Evolutionary conservation across 257 asterid genomes (phyloP).

Genomic region (Striga asiatica): DNA sequence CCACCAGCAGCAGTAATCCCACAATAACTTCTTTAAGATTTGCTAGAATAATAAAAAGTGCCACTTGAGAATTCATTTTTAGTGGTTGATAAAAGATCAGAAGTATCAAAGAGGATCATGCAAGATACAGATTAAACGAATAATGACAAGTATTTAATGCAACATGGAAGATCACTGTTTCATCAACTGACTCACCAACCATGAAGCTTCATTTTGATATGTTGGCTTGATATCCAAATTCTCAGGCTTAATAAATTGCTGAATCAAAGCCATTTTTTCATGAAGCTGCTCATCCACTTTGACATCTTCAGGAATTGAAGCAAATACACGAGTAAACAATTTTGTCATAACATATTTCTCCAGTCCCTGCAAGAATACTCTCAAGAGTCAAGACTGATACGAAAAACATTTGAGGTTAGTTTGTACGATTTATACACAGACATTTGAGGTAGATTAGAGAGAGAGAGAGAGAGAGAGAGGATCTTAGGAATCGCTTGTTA

Average conservation of each 20-base stretch:
- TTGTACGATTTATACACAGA: too few species aligned
- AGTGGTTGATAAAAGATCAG: not conserved
- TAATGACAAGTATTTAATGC: conserved; percentile 16
- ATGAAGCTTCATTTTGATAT: conserved; percentile 73
- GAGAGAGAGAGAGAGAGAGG: too few species aligned
- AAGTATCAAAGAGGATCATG: not conserved
- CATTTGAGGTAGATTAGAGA: too few species aligned
- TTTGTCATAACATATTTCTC: conserved; percentile 91
- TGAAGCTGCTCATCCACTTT: conserved; percentile 61
- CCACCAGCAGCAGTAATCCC: not conserved
- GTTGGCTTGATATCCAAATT: conserved; percentile 69
- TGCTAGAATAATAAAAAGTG: not conserved
- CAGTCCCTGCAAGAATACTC: conserved; percentile 79
- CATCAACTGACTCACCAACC: conserved; percentile 59
- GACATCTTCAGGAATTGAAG: conserved; percentile 82
- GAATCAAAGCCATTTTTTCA: conserved; percentile 68
- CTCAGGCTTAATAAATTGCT: conserved; percentile 83
- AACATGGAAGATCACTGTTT: not conserved
- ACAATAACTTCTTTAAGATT: not conserved
- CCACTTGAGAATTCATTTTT: not conserved
- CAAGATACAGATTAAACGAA: not conserved
- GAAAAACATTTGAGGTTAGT: too few species aligned
- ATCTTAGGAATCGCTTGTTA: too few species aligned
- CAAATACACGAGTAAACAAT: conserved; percentile 62
- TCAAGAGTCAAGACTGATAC: too few species aligned